phyloP scores from a whole-genome alignment of 441 rosid genomes.

The Populus hybrid region DNA sequence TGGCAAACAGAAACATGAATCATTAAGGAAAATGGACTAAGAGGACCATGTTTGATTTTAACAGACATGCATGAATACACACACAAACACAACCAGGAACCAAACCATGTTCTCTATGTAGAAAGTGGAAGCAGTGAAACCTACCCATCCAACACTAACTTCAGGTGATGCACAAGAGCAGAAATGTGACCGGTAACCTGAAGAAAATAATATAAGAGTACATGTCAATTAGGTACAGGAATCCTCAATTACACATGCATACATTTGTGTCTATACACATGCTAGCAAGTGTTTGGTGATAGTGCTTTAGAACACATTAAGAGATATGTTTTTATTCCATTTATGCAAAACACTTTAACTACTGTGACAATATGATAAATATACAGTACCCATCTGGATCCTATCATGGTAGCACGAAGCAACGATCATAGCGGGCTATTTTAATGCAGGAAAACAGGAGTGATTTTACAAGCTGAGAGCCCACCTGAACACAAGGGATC shows the following conservation, averaged over 20 bases:
- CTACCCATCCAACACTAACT: slow-evolving; percentile 99
- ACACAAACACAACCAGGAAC: neutral
- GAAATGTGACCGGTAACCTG: slow-evolving; percentile 99
- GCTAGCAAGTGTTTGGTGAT: neutral
- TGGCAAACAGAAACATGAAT: neutral
- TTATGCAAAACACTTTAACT: neutral
- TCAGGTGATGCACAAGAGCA: slow-evolving; percentile 96
- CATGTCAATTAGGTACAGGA: slow-evolving; percentile 13
- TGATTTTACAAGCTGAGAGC: slow-evolving; percentile 1
- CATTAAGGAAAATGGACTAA: neutral
- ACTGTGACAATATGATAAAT: slow-evolving; percentile 20
- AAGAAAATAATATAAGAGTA: slow-evolving; percentile 8
- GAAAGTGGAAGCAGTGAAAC: slow-evolving; percentile 28
- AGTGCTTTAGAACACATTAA: neutral
- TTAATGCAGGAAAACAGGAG: neutral
- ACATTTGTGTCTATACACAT: neutral
- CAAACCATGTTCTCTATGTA: neutral
- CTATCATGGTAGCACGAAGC: neutral
- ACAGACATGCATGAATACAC: neutral
- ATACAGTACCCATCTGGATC: neutral
- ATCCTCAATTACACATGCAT: slow-evolving; percentile 1
- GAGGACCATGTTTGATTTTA: neutral
- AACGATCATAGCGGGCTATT: neutral
- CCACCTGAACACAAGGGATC: slow-evolving; percentile 98
- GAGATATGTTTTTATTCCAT: neutral